Percentiles rank a stretch among this genome's conserved stretches.
phyloP scores from a whole-genome alignment of 78 protist genomes.

The Cyanophora paradoxa region DNA sequence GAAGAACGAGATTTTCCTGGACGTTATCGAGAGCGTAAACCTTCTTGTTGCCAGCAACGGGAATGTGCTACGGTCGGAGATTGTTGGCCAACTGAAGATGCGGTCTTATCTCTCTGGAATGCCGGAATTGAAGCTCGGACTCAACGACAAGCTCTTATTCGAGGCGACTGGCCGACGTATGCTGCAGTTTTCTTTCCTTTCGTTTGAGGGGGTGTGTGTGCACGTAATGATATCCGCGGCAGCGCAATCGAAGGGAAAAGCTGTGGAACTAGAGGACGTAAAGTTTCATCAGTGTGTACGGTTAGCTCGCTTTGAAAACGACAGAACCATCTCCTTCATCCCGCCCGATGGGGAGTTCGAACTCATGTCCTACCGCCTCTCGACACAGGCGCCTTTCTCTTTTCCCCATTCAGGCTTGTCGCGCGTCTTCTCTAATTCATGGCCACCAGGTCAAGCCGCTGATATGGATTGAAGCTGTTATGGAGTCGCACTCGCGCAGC shows the following conservation, averaged over 20 bases:
- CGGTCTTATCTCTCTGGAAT: conserved; percentile 85
- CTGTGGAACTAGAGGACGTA: conserved; percentile 97
- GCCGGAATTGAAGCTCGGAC: conserved; percentile 96
- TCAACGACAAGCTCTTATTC: conserved; percentile 88
- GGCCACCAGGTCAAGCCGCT: conserved; percentile 75
- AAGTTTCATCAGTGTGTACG: conserved; percentile 98
- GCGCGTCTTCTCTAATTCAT: not conserved
- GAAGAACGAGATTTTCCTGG: conserved; percentile 92
- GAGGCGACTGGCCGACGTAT: conserved; percentile 63
- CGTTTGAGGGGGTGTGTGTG: not conserved
- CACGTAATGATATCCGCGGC: not conserved
- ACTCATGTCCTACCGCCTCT: conserved; percentile 93
- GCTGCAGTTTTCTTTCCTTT: not conserved
- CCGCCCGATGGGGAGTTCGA: conserved; percentile 98
- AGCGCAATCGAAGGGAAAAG: conserved; percentile 58
- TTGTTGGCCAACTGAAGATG: conserved; percentile 85
- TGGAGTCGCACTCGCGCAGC: conserved; percentile 71
- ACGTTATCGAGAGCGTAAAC: conserved; percentile 89
- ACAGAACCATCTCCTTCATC: conserved; percentile 94
- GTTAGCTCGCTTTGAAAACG: conserved; percentile 86
- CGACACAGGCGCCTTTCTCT: conserved; percentile 59
- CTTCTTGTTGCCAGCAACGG: conserved; percentile 75
- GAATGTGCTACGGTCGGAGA: conserved; percentile 79
- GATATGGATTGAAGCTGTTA: conserved; percentile 83
- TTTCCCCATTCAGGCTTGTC: too few species aligned